Evolutionary conservation across 306 rosid species (phyloP).

Genomic region (Medicago truncatula): MtrunA17r5.0-ANR NC_053049.1:49440001-49440500

Average conservation of each 20-base stretch:
- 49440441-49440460: slow-evolving; percentile 17
- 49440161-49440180: background rate
- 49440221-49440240: slow-evolving; percentile 48
- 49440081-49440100: slow-evolving; percentile 62
- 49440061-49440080: slow-evolving; percentile 53
- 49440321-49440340: slow-evolving; percentile 67
- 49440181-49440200: slow-evolving; percentile 67
- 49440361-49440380: slow-evolving; percentile 70
- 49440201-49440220: slow-evolving; percentile 61
- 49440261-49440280: slow-evolving; percentile 54
- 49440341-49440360: slow-evolving; percentile 67
- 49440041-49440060: slow-evolving; percentile 59
- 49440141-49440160: too few species aligned
- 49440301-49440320: slow-evolving; percentile 82
- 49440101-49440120: background rate
- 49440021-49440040: slow-evolving; percentile 94
- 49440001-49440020: slow-evolving; percentile 89
- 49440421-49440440: background rate
- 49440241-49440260: slow-evolving; percentile 51
- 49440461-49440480: background rate
- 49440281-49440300: slow-evolving; percentile 39
- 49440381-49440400: slow-evolving; percentile 72
- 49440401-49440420: slow-evolving; percentile 30
- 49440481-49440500: background rate
- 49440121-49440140: background rate